phyloP scores from a whole-genome alignment of 169 alveolate species.

The Perkinsus chesapeaki region DNA sequence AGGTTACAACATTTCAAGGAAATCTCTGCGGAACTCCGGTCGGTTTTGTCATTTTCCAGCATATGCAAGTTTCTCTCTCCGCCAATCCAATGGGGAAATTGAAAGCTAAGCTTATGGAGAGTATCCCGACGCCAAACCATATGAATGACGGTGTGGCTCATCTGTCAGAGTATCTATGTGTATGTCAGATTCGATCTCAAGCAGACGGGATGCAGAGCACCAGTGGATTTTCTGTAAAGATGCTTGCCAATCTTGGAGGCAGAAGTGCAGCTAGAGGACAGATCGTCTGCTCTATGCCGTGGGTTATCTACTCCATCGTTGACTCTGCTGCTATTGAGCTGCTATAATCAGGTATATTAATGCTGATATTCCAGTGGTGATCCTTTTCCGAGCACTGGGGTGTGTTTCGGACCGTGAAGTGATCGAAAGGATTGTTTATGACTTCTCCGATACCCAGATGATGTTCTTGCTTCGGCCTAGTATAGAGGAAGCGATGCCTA shows the following conservation, averaged over 20 bases:
- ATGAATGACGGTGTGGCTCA: not conserved
- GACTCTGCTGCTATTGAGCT: not conserved
- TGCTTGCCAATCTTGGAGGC: slow-evolving; percentile 54
- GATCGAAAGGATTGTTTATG: slow-evolving; percentile 52
- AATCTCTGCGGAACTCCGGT: too few relatives aligned
- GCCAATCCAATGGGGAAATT: too few relatives aligned
- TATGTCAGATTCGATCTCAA: slow-evolving; percentile 67
- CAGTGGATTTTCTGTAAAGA: slow-evolving; percentile 82
- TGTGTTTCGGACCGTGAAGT: slow-evolving; percentile 75
- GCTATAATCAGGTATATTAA: slow-evolving; percentile 58
- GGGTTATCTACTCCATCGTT: not conserved
- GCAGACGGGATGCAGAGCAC: slow-evolving; percentile 89
- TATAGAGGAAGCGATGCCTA: slow-evolving; percentile 85
- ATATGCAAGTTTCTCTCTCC: too few relatives aligned
- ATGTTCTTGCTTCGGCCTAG: slow-evolving; percentile 85
- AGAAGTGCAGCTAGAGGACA: slow-evolving; percentile 71
- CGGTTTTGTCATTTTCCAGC: too few relatives aligned
- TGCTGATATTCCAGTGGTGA: slow-evolving; percentile 90
- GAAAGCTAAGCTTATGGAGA: too few relatives aligned
- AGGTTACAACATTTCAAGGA: too few relatives aligned
- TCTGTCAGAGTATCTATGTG: not conserved
- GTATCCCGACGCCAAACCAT: too few relatives aligned
- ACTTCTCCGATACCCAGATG: slow-evolving; percentile 91
- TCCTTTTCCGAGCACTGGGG: slow-evolving; percentile 96
- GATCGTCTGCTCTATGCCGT: slow-evolving; percentile 90